Evolutionary conservation across 257 asterid genomes (phyloP).

Genomic region (Solanum tarijense): DNA sequence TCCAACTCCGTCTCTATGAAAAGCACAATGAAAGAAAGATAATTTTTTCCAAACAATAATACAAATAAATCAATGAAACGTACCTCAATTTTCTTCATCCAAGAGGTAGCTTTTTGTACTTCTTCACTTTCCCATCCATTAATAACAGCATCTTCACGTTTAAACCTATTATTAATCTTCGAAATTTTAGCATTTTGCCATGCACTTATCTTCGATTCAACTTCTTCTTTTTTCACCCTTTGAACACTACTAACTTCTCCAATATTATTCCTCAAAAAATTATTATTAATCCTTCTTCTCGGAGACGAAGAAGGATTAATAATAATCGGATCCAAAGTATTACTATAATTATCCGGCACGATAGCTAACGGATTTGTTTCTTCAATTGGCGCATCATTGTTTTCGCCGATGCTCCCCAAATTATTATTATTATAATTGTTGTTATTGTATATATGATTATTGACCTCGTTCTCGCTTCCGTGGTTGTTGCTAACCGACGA

Average conservation of each 20-base stretch:
- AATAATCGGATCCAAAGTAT: constrained; percentile 8
- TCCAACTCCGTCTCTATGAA: background rate
- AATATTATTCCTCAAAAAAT: background rate
- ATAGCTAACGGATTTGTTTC: constrained; percentile 74
- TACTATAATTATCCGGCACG: constrained; percentile 33
- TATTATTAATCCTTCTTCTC: background rate
- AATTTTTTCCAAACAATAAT: background rate
- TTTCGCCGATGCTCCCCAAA: constrained; percentile 49
- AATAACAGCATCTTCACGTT: constrained; percentile 75
- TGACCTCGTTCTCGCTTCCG: constrained; percentile 16
- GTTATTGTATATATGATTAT: constrained; percentile 5
- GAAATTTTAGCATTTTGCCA: constrained; percentile 83
- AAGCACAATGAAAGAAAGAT: background rate
- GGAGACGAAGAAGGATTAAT: constrained; percentile 15
- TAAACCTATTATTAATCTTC: constrained; percentile 75
- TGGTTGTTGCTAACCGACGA: constrained; percentile 26
- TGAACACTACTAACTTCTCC: constrained; percentile 26
- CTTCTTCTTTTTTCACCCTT: constrained; percentile 82
- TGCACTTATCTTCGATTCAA: constrained; percentile 73
- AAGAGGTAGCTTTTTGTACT: constrained; percentile 68
- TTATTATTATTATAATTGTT: constrained; percentile 9
- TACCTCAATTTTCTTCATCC: constrained; percentile 99
- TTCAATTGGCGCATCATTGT: constrained; percentile 16
- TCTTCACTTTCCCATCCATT: constrained; percentile 83
- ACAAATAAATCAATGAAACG: background rate